Evolutionary conservation across 2,329 filamentous ascomycete species (phyloP).

Genomic region (Emmonsiellopsis sp.): DNA sequence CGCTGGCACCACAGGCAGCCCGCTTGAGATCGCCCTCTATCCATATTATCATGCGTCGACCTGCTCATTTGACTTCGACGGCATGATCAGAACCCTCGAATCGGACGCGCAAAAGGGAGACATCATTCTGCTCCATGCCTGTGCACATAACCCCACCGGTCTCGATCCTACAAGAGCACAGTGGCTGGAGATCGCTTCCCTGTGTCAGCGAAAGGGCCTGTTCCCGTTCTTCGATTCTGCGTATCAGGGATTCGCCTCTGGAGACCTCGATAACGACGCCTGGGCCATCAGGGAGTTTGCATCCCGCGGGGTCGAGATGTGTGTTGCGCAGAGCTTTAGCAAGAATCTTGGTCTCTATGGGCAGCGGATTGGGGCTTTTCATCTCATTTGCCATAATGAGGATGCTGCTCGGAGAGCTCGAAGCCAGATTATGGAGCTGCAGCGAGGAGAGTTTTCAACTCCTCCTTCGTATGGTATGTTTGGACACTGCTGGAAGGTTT

Average conservation of each 20-base stretch:
- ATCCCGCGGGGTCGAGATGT: conserved; percentile 68
- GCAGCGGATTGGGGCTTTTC: conserved; percentile 90
- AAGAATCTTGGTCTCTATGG: conserved; percentile 78
- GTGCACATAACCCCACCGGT: conserved; percentile 95
- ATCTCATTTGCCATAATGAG: conserved; percentile 39
- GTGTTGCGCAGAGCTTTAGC: conserved; percentile 51
- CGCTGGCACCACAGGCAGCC: conserved; percentile 64
- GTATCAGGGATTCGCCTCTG: conserved; percentile 95
- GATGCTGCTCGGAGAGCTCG: conserved; percentile 53
- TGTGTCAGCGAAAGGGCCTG: conserved; percentile 72
- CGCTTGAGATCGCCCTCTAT: conserved; percentile 65
- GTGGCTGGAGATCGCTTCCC: conserved; percentile 75
- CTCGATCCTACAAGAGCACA: conserved; percentile 87
- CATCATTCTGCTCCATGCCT: conserved; percentile 84
- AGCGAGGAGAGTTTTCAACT: conserved; percentile 88
- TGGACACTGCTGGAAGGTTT: neutral
- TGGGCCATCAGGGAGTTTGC: conserved; percentile 87
- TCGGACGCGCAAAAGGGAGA: conserved; percentile 72
- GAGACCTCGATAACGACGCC: conserved; percentile 73
- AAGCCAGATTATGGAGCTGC: conserved; percentile 78
- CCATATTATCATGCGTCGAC: conserved; percentile 74
- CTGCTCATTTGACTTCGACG: conserved; percentile 35
- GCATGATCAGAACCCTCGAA: conserved; percentile 73
- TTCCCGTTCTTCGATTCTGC: conserved; percentile 98
- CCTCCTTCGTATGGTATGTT: conserved; percentile 67